Percentiles rank a stretch among this genome's conserved stretches.
These are phyloP conservation scores for Rubroboletus satanas DNA, from an alignment of 768 basidiomycete genomes.

Conservation along the genomic window DNA sequence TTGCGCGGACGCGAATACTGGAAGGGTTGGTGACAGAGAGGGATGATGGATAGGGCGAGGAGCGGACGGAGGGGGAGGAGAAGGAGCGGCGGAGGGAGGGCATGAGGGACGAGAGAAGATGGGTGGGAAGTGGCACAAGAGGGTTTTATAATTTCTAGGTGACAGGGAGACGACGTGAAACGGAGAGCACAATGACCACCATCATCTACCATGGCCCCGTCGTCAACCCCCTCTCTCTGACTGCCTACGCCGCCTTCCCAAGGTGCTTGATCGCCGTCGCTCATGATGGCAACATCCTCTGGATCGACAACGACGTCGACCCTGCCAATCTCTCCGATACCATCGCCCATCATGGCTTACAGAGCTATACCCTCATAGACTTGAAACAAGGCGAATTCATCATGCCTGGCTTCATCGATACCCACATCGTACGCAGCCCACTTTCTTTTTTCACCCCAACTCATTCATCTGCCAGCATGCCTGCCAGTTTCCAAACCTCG, in stretches of 20 bases:
- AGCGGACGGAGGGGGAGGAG: conserved; percentile 66
- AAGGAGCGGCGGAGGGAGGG: conserved; percentile 79
- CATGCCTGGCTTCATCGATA: conserved; percentile 88
- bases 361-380: conserved; percentile 30
- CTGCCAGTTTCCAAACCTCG: conserved; percentile 43
- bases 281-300: conserved; percentile 56
- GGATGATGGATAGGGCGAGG: conserved; percentile 58
- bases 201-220: conserved; percentile 55
- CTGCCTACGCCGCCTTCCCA: conserved; percentile 44
- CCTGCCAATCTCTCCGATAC: conserved; percentile 44
- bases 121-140: conserved; percentile 33
- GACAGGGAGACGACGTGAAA: neutral
- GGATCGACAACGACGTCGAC: conserved; percentile 62
- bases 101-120: conserved; percentile 33
- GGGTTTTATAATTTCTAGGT: conserved; percentile 44
- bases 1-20: conserved; percentile 40
- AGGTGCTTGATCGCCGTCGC: conserved; percentile 53
- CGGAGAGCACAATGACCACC: conserved; percentile 22
- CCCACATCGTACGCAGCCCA: conserved; percentile 67
- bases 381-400: conserved; percentile 60
- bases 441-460: neutral
- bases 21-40: conserved; percentile 33
- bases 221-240: conserved; percentile 48
- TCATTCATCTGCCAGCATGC: conserved; percentile 27
- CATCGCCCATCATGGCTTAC: conserved; percentile 48